Base-by-base conservation (phyloP, 164 flowering plant species). In the Tinospora cordifolia region DNA sequence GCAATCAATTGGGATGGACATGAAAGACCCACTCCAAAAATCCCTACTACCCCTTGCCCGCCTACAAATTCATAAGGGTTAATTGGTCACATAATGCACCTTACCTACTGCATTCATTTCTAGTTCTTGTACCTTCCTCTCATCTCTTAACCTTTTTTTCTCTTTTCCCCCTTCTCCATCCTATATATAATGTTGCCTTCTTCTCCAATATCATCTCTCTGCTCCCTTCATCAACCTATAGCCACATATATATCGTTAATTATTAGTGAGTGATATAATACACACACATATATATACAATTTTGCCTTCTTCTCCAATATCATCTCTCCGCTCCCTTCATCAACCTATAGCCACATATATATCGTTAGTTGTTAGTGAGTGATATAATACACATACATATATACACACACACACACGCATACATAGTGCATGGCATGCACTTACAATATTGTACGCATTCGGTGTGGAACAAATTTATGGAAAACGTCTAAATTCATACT, bases 1-100 rank as follows among this genome's bases (percentile, higher is more conserved):
- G 65, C 72, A 73, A 54, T 79, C 75, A 75, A 81, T 78, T 44
- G 19, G 68, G 36, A 26, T 40, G 24, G 75, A 76, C 75, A 76
- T 59, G 57, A 69, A 75, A 72, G 74, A 62, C 65, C 79, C 71
- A 60, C 54, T 67, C 72, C 72, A 26, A 71, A 63, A 69, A 72
- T 36, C 63, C 66, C 62, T 51, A 49, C 24, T 67, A 47, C 69
- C 46, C 67, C 70, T 58, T 64, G 59, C 65, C 64, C 27, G 72
- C 54, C 8, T 62, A 60, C n/a, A 38, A 22, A 36, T 41, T 39
- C 64, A 67, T 30, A n/a, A 13, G 25, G 57, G 44, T 54, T 54
- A 54, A 65, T 60, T 59, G 63, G 60, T 49, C 65, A 68, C 63
- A 63, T 62, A 51, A 68, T 62, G 38, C 69, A 38, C 22, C 24